A percentile compares a stretch with the other conserved stretches of the same genome.
Conservation (phyloP, 2,329 filamentous ascomycete species). For the Zymoseptoria tritici region DNA sequence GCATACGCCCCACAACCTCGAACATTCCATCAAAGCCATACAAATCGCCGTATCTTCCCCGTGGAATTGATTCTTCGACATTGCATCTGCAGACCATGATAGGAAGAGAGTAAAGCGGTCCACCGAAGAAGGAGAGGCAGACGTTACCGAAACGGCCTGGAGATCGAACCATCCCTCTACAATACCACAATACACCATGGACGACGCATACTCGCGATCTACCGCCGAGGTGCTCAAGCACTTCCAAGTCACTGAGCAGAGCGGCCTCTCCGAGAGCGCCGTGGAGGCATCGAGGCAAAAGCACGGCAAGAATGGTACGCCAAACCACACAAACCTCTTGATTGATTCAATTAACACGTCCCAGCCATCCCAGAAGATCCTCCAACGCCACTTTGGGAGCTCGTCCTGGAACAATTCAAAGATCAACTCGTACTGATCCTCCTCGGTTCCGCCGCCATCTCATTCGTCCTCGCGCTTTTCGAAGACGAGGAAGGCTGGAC, state of each 20-base stretch:
- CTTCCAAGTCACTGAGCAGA: constrained; percentile 29
- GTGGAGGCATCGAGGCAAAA: constrained; percentile 27
- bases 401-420: constrained; percentile 98
- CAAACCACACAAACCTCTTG: not conserved
- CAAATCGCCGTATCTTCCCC: not conserved
- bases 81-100: not conserved
- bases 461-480: constrained; percentile 86
- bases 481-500: constrained; percentile 93
- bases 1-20: not conserved
- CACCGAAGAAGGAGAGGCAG: not conserved
- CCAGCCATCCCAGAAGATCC: constrained; percentile 77
- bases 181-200: constrained; percentile 22
- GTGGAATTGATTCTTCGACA: not conserved
- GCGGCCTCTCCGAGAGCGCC: constrained; percentile 26
- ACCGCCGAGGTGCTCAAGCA: constrained; percentile 31
- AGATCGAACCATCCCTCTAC: not conserved
- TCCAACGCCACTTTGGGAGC: constrained; percentile 89
- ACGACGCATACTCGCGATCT: constrained; percentile 30
- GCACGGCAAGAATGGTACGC: constrained; percentile 32
- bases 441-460: constrained; percentile 83
- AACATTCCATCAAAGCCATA: not conserved
- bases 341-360: constrained; percentile 8
- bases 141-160: not conserved
- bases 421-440: constrained; percentile 96
- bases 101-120: not conserved